Base-by-base conservation (phyloP, 1,139 yeast species). In the Pneumocystis murina region DNA sequence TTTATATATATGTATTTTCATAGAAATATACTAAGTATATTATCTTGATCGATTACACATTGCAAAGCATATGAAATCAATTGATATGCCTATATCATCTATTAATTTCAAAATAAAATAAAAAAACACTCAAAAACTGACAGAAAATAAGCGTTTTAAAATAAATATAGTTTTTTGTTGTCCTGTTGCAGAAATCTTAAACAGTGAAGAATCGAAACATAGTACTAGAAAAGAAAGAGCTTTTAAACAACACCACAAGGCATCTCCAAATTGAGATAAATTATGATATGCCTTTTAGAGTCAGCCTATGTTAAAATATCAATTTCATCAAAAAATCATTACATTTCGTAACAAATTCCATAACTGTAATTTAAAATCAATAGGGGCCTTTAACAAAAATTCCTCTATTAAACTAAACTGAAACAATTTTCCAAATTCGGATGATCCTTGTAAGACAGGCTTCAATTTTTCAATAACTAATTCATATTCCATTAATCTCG, bases 291-390 rank as follows among this genome's bases (percentile, higher is more conserved):
- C 54, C 54, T 41, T 41, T 14, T 17, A 20, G 14, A 41, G 36
- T 17, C 57, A 62, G 20, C 65, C 64, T 7, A 67, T 38, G 39
- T 68, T 54, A 84, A 72, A 14, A 81, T 71, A 1, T 72, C 71
- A 16, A 85, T 67, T 10, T 82, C 81, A 55, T 77, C 73, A 63
- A 82, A 80, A 69, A 85, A 82, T 0, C 89, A 89, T n/a, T 72
- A 70, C 64, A 20, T 41, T 41, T 12, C 17, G 54, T 30, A 41
- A 12, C 33, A 87, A 78, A 60, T 82, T 82, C 97, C 97, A 91
- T 2, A 92, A 75, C 64, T 84, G 84, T 54, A 89, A 75, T 64
- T 81, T 82, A 73, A 90, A 80, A 54, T 84, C 85, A 28, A 86
- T 77, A 0, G 92, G 82, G 0, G 95, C 84, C 16, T 77, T 76